phyloP scores from a whole-genome alignment of 495 filamentous ascomycete genomes.

The Podospora pseudopauciseta region DNA sequence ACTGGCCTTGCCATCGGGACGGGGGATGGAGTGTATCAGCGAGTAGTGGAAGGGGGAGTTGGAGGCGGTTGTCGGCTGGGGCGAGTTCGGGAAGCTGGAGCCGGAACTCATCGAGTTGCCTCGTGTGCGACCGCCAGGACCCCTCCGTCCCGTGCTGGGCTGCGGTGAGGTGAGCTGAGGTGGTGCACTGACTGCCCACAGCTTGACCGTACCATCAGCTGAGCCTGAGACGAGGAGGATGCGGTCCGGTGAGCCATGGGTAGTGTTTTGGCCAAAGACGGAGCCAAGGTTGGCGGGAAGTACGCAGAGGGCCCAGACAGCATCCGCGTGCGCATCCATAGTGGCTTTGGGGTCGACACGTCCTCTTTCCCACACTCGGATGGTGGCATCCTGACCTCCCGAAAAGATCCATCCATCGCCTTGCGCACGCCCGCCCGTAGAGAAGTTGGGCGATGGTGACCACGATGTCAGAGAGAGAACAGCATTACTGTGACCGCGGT shows the following conservation, averaged over 20 bases:
- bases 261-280: conserved; percentile 66
- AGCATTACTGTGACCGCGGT: conserved; percentile 86
- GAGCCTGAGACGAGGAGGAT: conserved; percentile 87
- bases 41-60: conserved; percentile 56
- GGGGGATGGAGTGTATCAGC: conserved; percentile 78
- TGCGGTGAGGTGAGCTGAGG: conserved; percentile 80
- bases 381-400: conserved; percentile 87
- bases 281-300: conserved; percentile 78
- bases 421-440: conserved; percentile 75
- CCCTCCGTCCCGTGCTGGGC: conserved; percentile 53
- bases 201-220: conserved; percentile 85
- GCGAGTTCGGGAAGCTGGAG: conserved; percentile 81
- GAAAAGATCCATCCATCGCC: conserved; percentile 98
- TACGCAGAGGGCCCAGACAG: conserved; percentile 92
- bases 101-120: conserved; percentile 89
- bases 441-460: conserved; percentile 78
- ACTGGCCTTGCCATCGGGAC: conserved; percentile 63
- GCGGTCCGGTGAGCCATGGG: conserved; percentile 73
- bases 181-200: conserved; percentile 93
- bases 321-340: conserved; percentile 88
- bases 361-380: conserved; percentile 92
- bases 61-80: conserved; percentile 78
- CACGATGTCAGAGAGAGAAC: conserved; percentile 85
- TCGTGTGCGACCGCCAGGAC: conserved; percentile 74
- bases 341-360: conserved; percentile 94